phyloP scores from a whole-genome alignment of 1,284 basidiomycete genomes.

The Polyporus tsugae region DNA sequence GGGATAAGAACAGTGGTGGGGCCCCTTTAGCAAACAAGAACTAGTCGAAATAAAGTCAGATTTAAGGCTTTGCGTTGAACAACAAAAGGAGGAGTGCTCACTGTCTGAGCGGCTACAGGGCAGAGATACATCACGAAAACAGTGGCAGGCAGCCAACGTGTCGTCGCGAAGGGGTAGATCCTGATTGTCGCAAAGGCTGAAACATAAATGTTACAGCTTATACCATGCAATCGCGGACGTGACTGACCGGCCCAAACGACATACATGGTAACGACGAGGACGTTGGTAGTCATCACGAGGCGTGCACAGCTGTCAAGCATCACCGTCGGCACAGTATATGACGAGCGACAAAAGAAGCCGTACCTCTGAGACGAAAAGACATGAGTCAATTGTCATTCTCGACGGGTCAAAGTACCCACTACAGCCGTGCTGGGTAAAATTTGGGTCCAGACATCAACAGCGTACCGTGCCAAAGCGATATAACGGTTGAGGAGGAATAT shows the following conservation, averaged over 20 bases:
- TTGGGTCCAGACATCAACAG: neutral
- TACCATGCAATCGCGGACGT: neutral
- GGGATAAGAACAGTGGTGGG: too few species aligned
- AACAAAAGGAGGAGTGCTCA: neutral
- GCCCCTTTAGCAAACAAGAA: neutral
- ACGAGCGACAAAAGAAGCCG: neutral
- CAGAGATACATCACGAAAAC: neutral
- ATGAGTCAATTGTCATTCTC: neutral
- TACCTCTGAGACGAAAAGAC: neutral
- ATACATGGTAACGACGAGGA: neutral
- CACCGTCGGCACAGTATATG: neutral
- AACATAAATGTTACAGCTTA: neutral
- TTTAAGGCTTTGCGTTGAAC: neutral
- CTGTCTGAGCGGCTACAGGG: neutral
- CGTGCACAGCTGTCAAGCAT: neutral
- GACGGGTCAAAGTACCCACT: neutral
- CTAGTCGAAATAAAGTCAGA: neutral
- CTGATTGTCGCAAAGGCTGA: neutral
- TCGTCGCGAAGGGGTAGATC: neutral
- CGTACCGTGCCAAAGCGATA: neutral
- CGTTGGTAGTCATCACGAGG: neutral
- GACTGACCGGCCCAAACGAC: neutral
- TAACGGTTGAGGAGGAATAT: conserved; percentile 31
- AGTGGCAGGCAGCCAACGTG: neutral
- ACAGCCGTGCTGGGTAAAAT: neutral